Conservation (phyloP, 2,329 filamentous ascomycete species). For the Diaporthe vexans region DNA sequence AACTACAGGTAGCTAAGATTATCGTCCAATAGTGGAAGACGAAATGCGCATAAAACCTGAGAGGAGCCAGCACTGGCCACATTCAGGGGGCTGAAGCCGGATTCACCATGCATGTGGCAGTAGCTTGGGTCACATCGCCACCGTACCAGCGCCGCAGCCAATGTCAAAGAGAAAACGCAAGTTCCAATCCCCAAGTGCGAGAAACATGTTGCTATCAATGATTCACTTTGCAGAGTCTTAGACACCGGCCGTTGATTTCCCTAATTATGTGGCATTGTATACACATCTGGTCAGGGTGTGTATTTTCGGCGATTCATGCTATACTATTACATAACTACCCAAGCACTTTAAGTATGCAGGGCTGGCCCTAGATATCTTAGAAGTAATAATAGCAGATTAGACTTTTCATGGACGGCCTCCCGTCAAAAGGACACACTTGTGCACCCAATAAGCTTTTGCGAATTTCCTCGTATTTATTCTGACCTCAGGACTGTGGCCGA, state of each 20-base stretch:
- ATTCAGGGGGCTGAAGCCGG: background rate
- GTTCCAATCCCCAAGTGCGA: too few species aligned
- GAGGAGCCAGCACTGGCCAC: background rate
- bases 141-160: background rate
- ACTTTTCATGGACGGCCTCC: background rate
- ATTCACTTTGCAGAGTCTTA: background rate
- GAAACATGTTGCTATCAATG: too few species aligned
- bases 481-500: too few species aligned
- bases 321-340: too few species aligned
- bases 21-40: background rate
- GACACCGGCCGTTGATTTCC: background rate
- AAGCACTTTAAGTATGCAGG: background rate
- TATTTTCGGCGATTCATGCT: conserved; percentile 11
- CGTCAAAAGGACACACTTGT: background rate
- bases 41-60: background rate
- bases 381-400: background rate
- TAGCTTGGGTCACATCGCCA: background rate
- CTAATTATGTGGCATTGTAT: background rate
- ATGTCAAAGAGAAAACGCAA: background rate
- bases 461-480: too few species aligned
- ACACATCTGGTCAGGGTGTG: background rate
- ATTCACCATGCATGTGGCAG: background rate
- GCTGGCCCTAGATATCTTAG: background rate
- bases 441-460: too few species aligned
- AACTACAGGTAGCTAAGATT: background rate